Evolutionary conservation across 202 grass and related monocot genomes (phyloP).

Genomic region (Hordeum pubiflorum): DNA sequence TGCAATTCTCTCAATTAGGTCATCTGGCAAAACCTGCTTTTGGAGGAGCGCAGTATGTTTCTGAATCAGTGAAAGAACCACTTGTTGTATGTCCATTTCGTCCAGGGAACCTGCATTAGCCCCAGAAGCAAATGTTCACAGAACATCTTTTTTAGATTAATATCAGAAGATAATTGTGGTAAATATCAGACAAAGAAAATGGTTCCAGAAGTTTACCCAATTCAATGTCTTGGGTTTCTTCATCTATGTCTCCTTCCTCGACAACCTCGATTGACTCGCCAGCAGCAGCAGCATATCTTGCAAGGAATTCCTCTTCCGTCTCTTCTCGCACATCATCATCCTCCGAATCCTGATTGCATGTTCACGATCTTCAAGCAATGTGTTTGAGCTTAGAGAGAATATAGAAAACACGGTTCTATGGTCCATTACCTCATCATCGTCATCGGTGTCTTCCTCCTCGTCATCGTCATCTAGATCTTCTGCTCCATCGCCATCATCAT

Average conservation of each 20-base stretch:
- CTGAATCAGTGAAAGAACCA: slow-evolving; percentile 49
- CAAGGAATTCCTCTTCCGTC: slow-evolving; percentile 77
- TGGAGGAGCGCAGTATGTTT: slow-evolving; percentile 32
- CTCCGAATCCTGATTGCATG: slow-evolving; percentile 63
- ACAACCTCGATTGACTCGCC: slow-evolving; percentile 44
- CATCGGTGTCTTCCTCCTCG: slow-evolving; percentile 41
- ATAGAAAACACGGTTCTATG: not conserved
- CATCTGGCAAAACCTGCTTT: slow-evolving; percentile 27
- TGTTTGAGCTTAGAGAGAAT: not conserved
- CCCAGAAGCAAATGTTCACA: not conserved
- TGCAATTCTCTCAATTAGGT: slow-evolving; percentile 30
- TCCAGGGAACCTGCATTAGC: slow-evolving; percentile 54
- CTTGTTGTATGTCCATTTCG: slow-evolving; percentile 41
- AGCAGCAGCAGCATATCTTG: slow-evolving; percentile 55
- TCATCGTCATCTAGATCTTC: slow-evolving; percentile 45
- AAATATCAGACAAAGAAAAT: not conserved
- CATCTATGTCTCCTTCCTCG: slow-evolving; percentile 72
- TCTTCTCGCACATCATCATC: slow-evolving; percentile 64
- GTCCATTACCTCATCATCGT: slow-evolving; percentile 40
- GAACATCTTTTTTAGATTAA: not conserved
- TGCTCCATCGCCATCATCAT: slow-evolving; percentile 36
- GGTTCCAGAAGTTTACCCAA: slow-evolving; percentile 35
- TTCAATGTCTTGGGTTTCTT: slow-evolving; percentile 57
- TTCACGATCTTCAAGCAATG: not conserved
- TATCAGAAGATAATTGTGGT: not conserved